phyloP scores from a whole-genome alignment of 768 basidiomycete genomes.

The Lactifluus hygrophoroides region DNA sequence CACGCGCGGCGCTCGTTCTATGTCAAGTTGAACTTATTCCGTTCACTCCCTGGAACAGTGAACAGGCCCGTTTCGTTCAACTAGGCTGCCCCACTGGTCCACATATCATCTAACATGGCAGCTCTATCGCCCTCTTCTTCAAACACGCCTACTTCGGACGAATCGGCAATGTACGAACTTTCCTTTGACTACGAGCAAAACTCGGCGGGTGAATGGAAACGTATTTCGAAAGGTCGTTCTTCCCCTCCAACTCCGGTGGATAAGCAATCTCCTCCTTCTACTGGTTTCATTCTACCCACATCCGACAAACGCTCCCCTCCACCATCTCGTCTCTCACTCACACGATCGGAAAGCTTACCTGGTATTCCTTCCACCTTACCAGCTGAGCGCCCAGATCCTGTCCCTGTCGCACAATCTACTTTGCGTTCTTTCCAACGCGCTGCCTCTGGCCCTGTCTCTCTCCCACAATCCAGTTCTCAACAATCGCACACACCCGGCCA shows the following conservation, averaged over 20 bases:
- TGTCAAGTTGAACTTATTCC: slow-evolving; percentile 9
- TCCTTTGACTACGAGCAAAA: slow-evolving; percentile 59
- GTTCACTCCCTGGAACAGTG: not conserved
- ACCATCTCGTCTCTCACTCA: slow-evolving; percentile 40
- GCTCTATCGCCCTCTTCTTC: slow-evolving; percentile 21
- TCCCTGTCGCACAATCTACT: slow-evolving; percentile 26
- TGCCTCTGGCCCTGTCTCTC: slow-evolving; percentile 45
- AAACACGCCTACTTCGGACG: slow-evolving; percentile 39
- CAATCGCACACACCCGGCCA: slow-evolving; percentile 25
- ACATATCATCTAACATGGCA: not conserved
- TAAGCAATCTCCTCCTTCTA: slow-evolving; percentile 20
- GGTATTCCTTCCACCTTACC: slow-evolving; percentile 31
- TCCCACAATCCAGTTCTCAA: slow-evolving; percentile 26
- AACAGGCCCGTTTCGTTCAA: not conserved
- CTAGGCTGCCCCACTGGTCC: not conserved
- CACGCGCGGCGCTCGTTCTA: slow-evolving; percentile 1
- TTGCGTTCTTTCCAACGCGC: slow-evolving; percentile 56
- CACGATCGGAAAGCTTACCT: slow-evolving; percentile 59
- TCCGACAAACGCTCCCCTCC: slow-evolving; percentile 33
- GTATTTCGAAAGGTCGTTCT: slow-evolving; percentile 46
- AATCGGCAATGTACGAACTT: slow-evolving; percentile 53
- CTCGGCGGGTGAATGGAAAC: slow-evolving; percentile 45
- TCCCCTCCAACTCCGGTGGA: slow-evolving; percentile 38
- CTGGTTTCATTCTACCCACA: slow-evolving; percentile 13
- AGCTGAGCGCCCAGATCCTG: slow-evolving; percentile 22